These are phyloP conservation scores for Spiraea crenata DNA, from an alignment of 331 rosid genomes.

Conservation along the genomic window DNA sequence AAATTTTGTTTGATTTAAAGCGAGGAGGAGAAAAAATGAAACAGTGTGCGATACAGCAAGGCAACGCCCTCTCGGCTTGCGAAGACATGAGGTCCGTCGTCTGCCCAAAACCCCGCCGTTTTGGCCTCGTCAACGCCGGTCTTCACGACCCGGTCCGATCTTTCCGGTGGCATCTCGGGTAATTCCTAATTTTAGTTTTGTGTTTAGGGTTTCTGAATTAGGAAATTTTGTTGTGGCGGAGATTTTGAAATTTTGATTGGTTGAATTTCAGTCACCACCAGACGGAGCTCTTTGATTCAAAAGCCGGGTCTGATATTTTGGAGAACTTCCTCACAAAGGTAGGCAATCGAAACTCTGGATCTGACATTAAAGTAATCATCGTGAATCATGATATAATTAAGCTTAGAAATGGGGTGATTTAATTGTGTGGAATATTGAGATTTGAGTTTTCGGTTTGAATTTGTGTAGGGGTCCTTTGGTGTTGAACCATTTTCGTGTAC, in stretches of 20 bases:
- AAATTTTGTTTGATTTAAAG: neutral
- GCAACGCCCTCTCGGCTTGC: constrained; percentile 54
- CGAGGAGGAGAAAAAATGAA: constrained; percentile 37
- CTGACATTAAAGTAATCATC: neutral
- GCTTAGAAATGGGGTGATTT: neutral
- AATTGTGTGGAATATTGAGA: neutral
- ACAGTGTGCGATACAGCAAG: constrained; percentile 56
- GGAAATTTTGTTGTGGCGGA: neutral
- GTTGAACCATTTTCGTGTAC: constrained; percentile 48
- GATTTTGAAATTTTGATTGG: neutral
- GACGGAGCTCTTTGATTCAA: constrained; percentile 56
- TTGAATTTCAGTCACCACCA: constrained; percentile 55
- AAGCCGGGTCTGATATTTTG: constrained; percentile 52
- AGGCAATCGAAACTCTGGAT: neutral
- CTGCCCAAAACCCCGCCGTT: constrained; percentile 95
- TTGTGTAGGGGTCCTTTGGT: constrained; percentile 56
- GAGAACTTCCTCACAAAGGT: constrained; percentile 74
- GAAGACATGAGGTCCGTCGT: constrained; percentile 57
- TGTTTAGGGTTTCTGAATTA: neutral
- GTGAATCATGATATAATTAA: too few relatives aligned
- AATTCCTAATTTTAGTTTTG: neutral
- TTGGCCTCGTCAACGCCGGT: constrained; percentile 45
- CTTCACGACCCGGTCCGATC: constrained; percentile 52
- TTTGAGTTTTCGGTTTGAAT: neutral
- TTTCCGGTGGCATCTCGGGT: constrained; percentile 66